phyloP scores from a whole-genome alignment of 768 basidiomycete species.

The Boletellus ananiceps region DNA sequence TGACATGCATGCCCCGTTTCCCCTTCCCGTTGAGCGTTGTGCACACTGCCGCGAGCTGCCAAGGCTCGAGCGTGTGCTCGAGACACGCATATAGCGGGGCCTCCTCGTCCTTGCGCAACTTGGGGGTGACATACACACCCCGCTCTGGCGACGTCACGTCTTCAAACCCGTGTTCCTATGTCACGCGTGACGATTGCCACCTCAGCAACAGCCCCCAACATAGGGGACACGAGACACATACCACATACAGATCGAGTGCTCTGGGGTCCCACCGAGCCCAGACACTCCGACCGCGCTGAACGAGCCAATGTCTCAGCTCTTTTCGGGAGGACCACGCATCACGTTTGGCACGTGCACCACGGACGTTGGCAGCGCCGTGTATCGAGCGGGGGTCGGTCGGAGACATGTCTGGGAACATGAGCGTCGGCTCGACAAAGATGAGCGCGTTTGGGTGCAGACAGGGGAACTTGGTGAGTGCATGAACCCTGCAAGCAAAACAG shows the following conservation, averaged over 20 bases:
- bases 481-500: slow-evolving; percentile 6
- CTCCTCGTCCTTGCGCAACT: slow-evolving; percentile 29
- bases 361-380: slow-evolving; percentile 30
- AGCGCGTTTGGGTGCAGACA: slow-evolving; percentile 12
- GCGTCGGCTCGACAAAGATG: slow-evolving; percentile 28
- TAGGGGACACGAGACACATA: slow-evolving; percentile 1
- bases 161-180: slow-evolving; percentile 25
- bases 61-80: slow-evolving; percentile 25
- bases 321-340: slow-evolving; percentile 25
- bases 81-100: slow-evolving; percentile 21
- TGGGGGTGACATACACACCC: slow-evolving; percentile 17
- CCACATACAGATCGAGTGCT: slow-evolving; percentile 22
- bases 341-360: slow-evolving; percentile 23
- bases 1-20: slow-evolving; percentile 20
- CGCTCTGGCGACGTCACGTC: slow-evolving; percentile 10
- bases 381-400: slow-evolving; percentile 25
- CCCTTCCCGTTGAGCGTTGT: slow-evolving; percentile 6
- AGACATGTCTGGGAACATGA: slow-evolving; percentile 30
- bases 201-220: not conserved
- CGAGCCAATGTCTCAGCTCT: slow-evolving; percentile 18
- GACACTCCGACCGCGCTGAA: slow-evolving; percentile 7
- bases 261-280: slow-evolving; percentile 26
- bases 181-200: not conserved
- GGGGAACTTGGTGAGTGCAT: slow-evolving; percentile 16
- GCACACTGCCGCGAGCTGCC: slow-evolving; percentile 20